Conservation (phyloP, 495 filamentous ascomycete species). For the Platismatia glauca region DNA sequence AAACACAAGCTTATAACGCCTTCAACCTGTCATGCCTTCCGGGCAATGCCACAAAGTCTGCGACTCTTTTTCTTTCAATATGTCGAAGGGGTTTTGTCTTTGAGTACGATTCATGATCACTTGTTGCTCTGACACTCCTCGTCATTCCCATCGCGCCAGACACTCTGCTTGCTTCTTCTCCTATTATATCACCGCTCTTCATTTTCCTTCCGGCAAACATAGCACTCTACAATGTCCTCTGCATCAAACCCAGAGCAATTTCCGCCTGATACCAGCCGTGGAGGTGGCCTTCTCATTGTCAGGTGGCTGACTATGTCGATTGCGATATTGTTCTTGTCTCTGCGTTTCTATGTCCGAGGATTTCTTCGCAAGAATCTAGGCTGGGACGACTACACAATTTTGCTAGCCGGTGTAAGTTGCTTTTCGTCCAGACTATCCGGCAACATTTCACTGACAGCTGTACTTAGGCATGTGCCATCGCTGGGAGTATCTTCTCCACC, state of each 20-base stretch:
- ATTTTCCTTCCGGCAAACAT: background rate
- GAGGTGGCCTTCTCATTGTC: background rate
- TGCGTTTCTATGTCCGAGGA: background rate
- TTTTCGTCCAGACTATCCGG: background rate
- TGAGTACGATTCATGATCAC: background rate
- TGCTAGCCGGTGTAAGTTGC: background rate
- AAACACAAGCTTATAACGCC: background rate
- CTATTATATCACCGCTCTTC: background rate
- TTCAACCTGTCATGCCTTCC: background rate
- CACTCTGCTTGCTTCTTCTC: background rate
- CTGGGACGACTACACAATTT: conserved; percentile 4
- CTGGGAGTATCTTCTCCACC: background rate
- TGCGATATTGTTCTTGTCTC: background rate
- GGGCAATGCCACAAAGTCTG: background rate
- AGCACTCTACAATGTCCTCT: background rate
- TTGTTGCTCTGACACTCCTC: background rate
- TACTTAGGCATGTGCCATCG: background rate
- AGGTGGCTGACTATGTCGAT: background rate
- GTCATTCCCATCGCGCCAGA: background rate
- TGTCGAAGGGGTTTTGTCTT: background rate
- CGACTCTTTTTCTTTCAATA: background rate
- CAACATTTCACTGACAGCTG: background rate
- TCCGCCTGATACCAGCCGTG: background rate
- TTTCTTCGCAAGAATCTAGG: background rate
- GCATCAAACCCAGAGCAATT: background rate